Conservation (phyloP, 345 rosid species). For the Ailanthus altissimus region DNA sequence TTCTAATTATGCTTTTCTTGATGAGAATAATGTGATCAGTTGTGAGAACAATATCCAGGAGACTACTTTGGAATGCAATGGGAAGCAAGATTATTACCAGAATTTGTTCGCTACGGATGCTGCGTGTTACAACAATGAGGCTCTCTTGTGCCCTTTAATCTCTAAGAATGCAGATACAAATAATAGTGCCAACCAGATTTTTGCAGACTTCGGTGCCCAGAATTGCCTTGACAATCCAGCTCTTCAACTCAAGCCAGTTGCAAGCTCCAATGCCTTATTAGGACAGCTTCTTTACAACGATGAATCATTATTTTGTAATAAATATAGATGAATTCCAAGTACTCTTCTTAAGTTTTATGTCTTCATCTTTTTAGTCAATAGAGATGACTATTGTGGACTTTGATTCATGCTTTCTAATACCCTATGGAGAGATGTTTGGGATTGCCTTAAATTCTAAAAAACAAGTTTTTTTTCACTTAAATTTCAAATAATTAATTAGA, state of each 20-base stretch:
- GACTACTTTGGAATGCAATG: background rate
- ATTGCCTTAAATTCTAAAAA: no score
- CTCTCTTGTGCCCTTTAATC: background rate
- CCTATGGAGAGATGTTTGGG: no score
- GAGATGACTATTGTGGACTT: background rate
- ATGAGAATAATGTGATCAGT: background rate
- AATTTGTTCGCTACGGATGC: background rate
- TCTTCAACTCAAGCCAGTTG: background rate
- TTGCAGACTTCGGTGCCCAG: background rate
- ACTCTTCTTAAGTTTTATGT: background rate
- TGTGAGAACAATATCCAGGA: background rate
- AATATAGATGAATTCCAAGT: background rate
- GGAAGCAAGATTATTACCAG: background rate
- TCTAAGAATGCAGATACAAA: background rate
- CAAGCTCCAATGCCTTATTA: background rate
- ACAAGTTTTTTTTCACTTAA: no score
- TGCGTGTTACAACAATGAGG: background rate
- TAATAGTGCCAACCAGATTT: background rate
- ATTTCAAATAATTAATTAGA: no score
- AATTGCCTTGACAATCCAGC: background rate
- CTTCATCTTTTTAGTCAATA: background rate
- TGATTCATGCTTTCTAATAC: no score
- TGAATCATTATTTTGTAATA: background rate
- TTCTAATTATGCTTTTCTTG: background rate
- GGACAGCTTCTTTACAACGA: background rate